Evolutionary conservation across 768 basidiomycete genomes (phyloP).

Genomic region (Phanerodontia chrysosporium): DNA sequence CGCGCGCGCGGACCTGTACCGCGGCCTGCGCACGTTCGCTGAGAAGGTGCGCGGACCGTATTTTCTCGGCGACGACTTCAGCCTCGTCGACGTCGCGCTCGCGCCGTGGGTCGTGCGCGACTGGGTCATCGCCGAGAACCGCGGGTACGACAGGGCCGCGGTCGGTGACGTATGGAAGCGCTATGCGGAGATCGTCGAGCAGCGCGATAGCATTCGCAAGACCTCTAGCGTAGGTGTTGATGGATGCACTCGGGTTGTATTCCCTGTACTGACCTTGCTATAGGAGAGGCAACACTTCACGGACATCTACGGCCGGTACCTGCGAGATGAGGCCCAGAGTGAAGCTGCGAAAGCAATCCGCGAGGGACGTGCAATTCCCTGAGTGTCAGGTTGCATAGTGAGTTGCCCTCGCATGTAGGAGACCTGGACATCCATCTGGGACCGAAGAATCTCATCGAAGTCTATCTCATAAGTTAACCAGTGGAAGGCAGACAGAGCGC

Average conservation of each 20-base stretch:
- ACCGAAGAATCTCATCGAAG: too few species aligned
- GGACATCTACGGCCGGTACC: slow-evolving; percentile 50
- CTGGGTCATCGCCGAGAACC: slow-evolving; percentile 44
- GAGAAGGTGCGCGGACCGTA: slow-evolving; percentile 44
- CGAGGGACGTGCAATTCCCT: slow-evolving; percentile 15
- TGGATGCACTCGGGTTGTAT: neutral
- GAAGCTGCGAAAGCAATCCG: slow-evolving; percentile 26
- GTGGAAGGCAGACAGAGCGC: too few species aligned
- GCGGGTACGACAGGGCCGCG: slow-evolving; percentile 41
- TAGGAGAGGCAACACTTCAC: slow-evolving; percentile 40
- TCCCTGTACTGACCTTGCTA: neutral
- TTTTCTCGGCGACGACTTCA: slow-evolving; percentile 52
- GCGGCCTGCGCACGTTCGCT: slow-evolving; percentile 32
- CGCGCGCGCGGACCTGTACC: slow-evolving; percentile 35
- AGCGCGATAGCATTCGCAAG: slow-evolving; percentile 41
- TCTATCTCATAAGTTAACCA: too few species aligned
- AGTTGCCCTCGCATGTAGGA: too few species aligned
- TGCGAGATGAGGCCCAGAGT: slow-evolving; percentile 43
- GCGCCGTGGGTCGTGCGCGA: slow-evolving; percentile 55
- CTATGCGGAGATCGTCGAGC: slow-evolving; percentile 40
- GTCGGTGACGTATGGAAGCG: slow-evolving; percentile 41
- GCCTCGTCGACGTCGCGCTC: slow-evolving; percentile 48
- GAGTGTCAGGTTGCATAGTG: too few species aligned
- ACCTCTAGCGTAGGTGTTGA: slow-evolving; percentile 31
- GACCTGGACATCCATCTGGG: too few species aligned